Base-by-base conservation (phyloP, 352 stramenopile genomes). In the Plasmopara viticola region DNA sequence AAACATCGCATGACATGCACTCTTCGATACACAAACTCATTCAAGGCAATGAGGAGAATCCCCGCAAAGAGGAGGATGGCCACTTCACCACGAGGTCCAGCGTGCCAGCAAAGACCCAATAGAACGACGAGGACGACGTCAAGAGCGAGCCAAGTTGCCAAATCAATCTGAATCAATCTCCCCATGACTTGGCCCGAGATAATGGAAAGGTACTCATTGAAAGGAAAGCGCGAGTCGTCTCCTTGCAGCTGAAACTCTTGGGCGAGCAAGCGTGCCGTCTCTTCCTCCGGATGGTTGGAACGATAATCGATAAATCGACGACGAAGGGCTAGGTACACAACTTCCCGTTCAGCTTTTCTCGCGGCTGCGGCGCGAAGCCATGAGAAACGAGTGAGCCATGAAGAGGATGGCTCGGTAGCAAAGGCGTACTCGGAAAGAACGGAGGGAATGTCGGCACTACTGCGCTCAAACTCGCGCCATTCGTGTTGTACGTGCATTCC, bases 151-250 rank as follows among this genome's bases (percentile, higher is more conserved):
- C 79, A 90, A 39, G 79, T 90, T 18, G 70, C 51, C 56, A 77
- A 55, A 47, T 90, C 79, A 53, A 90, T 85, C 58, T 84, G 72
- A 37, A 90, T 86, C 3, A 90, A 62, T 20, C 73, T 53, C 2
- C 58, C 74, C 79, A 90, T 86, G 42, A 86, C 73, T 54, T 87
- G 76, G 14, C 79, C 79, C 3, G 76, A 87, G 48, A 90, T 85
- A 54, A 87, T 80, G 7, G 72, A 74, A 6, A 90, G 66, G 48
- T 90, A 90, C 51, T 87, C 76, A 56, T 90, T 81, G 59, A 90
- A 90, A 3, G 20, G 20, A 25, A 25, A 25, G 20, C 20, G 20
- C 1, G 20, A 25, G 1, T 25, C 20, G 3, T 58, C 52, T 3
- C 49, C 46, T 35, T 87, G 66, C 0, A 77, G 58, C 45, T 90